Evolutionary conservation across 1,284 basidiomycete genomes (phyloP).

Genomic region (Filobasidium uniguttulatum): DNA sequence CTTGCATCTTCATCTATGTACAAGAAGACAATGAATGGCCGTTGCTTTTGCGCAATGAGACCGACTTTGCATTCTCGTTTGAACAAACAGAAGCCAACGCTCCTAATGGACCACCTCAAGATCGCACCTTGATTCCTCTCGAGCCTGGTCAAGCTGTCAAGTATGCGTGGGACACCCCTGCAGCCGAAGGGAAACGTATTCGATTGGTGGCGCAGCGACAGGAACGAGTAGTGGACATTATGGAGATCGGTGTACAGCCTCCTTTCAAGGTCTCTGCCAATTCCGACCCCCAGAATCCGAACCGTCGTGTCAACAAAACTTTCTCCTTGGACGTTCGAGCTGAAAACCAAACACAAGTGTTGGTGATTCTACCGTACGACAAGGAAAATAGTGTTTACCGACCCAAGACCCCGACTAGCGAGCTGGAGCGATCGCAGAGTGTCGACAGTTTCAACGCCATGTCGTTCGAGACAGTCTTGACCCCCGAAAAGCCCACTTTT

Average conservation of each 20-base stretch:
- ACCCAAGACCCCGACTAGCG: constrained; percentile 47
- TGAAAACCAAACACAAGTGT: constrained; percentile 70
- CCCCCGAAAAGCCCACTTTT: constrained; percentile 55
- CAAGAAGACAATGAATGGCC: constrained; percentile 66
- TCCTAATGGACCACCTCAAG: constrained; percentile 36
- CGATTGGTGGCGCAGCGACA: constrained; percentile 52
- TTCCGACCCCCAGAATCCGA: constrained; percentile 38
- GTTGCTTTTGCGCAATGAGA: constrained; percentile 80
- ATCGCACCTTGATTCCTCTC: constrained; percentile 18
- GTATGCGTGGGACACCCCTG: constrained; percentile 94
- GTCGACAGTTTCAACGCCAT: constrained; percentile 41
- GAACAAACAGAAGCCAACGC: constrained; percentile 50
- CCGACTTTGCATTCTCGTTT: constrained; percentile 56
- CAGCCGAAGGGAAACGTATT: constrained; percentile 69
- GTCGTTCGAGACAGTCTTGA: constrained; percentile 73
- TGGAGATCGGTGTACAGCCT: constrained; percentile 87
- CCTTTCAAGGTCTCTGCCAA: constrained; percentile 63
- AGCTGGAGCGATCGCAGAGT: constrained; percentile 54
- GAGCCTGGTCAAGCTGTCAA: constrained; percentile 20
- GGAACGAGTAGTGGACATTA: constrained; percentile 70
- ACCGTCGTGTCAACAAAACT: constrained; percentile 32
- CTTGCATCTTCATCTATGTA: constrained; percentile 77
- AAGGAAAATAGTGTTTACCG: constrained; percentile 81
- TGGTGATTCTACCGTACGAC: constrained; percentile 78
- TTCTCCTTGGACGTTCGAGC: constrained; percentile 89